Evolutionary conservation across 2,329 filamentous ascomycete species (phyloP), one percentile per base, ranked within the genome.

Genomic region (Scedosporium aurantiacum): DNA sequence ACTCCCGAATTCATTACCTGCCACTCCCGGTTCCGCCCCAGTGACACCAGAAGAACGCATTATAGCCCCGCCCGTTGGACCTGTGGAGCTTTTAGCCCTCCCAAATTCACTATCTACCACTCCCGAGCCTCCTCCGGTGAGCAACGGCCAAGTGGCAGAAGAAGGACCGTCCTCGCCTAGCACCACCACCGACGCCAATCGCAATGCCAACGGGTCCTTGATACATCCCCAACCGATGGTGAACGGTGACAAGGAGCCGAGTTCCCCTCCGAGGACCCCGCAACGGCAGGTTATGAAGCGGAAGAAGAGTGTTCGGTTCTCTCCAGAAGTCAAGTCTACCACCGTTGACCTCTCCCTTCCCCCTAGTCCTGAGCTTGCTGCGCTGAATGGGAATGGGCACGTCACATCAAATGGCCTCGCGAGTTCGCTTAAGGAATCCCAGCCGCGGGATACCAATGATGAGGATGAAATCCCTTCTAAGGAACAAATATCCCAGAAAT

Each of bases 301-400:
- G 41, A 74, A 73, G 47, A 91, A 90, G 73, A 86, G 82, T 61
- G 88, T 90, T 2, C 82, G 86, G 7, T 90, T 90, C 67, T 88
- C 87, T 3, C 82, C 86, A 0, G 81, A 78, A 14, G 82, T 89
- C 1, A 81, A 87, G 67, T 84, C 85, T 7, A 82, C 84, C 1
- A 85, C 85, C 0, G 86, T 86, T 64, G 68, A 78, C 54, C 70
- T 75, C 21, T 72, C 72, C 0, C 81, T 84, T 45, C 80, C 82
- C 10, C 83, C 77, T 4, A 82, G 76, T 64, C 78, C 75, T 21
- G 76, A 68, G 63, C 73, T 69, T 60, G 68, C 66, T 37, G 43
- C 64, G 41, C 58, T 63, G 47, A 67, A 70, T 58, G 68, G 65
- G 14, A 28, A 70, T 63, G 27, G 54, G 14, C 54, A 37, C 27